Evolutionary conservation across 805 yeast species (phyloP).

Genomic region (Suhomyces xylopsoci): DNA sequence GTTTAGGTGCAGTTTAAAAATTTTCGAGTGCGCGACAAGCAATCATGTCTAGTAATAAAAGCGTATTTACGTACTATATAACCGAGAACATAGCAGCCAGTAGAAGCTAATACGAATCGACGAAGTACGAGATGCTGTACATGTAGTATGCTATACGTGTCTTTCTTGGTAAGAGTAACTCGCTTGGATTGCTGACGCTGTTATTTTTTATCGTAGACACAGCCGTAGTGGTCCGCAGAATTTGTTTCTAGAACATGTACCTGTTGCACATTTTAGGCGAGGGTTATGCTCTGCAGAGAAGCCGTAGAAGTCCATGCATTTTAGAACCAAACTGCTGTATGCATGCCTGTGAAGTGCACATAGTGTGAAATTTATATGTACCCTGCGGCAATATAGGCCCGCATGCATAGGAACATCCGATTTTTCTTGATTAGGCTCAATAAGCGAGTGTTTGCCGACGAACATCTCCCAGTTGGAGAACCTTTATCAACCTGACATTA

Average conservation of each 20-base stretch:
- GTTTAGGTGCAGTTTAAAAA: neutral
- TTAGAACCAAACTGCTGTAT: neutral
- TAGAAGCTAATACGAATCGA: neutral
- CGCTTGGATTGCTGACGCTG: neutral
- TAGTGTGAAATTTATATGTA: neutral
- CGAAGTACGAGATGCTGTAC: neutral
- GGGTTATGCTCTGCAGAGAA: neutral
- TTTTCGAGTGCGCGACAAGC: neutral
- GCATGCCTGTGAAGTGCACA: neutral
- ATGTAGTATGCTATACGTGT: neutral
- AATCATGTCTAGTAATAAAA: neutral
- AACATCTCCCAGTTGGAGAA: neutral
- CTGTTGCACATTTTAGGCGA: neutral
- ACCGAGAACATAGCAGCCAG: neutral
- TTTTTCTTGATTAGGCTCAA: neutral
- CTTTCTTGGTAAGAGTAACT: neutral
- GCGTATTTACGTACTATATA: neutral
- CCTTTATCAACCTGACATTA: neutral
- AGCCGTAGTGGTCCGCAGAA: neutral
- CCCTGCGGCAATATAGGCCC: neutral
- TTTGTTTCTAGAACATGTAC: neutral
- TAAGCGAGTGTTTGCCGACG: neutral
- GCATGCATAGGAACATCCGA: neutral
- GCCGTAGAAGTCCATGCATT: neutral
- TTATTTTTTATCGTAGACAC: neutral